These are phyloP conservation scores for Persicaria maculosa DNA, from an alignment of 148 eudicot species.

Conservation along the genomic window DNA sequence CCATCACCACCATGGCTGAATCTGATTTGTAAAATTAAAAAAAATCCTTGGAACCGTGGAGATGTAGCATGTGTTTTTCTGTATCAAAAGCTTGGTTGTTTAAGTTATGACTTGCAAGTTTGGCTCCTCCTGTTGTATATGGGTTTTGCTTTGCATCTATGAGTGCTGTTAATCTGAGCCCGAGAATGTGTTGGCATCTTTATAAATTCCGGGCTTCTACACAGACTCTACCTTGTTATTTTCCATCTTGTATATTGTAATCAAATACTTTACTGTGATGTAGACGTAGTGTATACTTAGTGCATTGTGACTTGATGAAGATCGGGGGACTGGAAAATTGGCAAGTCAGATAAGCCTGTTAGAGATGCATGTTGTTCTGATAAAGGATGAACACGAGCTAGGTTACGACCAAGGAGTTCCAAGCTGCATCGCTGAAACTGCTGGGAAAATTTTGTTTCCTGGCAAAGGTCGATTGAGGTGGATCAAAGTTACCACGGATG, in stretches of 20 bases:
- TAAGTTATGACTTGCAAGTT: background rate
- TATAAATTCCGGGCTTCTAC: background rate
- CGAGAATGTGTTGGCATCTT: background rate
- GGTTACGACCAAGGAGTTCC: too few relatives aligned
- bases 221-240: background rate
- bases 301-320: too few relatives aligned
- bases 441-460: too few relatives aligned
- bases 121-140: background rate
- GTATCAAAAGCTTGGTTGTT: slow-evolving; percentile 4
- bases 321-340: too few relatives aligned
- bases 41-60: background rate
- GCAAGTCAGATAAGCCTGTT: too few relatives aligned
- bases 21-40: background rate
- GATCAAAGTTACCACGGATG: too few relatives aligned
- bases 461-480: too few relatives aligned
- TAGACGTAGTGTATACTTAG: too few relatives aligned
- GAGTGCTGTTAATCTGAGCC: background rate
- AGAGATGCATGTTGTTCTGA: too few relatives aligned
- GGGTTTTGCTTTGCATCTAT: background rate
- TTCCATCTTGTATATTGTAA: background rate
- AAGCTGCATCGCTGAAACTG: too few relatives aligned
- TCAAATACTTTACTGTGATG: too few relatives aligned
- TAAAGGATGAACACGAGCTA: too few relatives aligned
- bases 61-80: background rate
- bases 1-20: slow-evolving; percentile 16